A percentile compares a stretch with the other conserved stretches of the same genome.
Evolutionary conservation across 345 rosid genomes (phyloP).

Genomic region (Salix purpurea): DNA sequence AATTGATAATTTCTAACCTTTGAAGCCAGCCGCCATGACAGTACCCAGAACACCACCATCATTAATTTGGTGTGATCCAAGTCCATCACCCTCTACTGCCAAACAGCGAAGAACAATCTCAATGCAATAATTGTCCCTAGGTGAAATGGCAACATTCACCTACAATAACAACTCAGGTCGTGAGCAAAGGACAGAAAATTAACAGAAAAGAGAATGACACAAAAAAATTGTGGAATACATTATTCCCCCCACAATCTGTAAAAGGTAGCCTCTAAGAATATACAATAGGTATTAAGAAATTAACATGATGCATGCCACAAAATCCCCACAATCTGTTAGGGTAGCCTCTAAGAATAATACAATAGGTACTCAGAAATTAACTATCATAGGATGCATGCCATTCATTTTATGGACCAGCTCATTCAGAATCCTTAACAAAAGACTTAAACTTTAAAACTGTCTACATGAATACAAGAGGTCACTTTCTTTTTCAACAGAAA

Average conservation of each 20-base stretch:
- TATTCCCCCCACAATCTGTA: too few relatives aligned
- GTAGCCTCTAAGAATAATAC: neutral
- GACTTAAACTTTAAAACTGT: too few relatives aligned
- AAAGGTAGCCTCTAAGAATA: too few relatives aligned
- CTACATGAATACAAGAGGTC: too few relatives aligned
- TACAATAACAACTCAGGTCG: conserved; percentile 20
- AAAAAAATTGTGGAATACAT: neutral
- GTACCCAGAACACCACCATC: conserved; percentile 85
- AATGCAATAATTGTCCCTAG: conserved; percentile 68
- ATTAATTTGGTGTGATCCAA: conserved; percentile 50
- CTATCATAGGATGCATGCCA: neutral
- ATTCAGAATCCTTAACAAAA: neutral
- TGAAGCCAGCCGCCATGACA: conserved; percentile 87
- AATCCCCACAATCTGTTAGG: neutral
- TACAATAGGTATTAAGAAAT: neutral
- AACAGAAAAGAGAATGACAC: neutral
- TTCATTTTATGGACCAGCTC: conserved; percentile 1
- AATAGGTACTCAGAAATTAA: neutral
- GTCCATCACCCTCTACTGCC: conserved; percentile 89
- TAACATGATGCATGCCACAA: neutral
- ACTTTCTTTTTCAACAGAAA: neutral
- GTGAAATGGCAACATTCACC: conserved; percentile 75
- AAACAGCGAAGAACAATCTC: conserved; percentile 84
- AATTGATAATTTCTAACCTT: conserved; percentile 44
- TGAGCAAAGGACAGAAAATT: neutral